Evolutionary conservation across 139 green algal genomes (phyloP).

Genomic region (Desmodesmus armatus): DNA sequence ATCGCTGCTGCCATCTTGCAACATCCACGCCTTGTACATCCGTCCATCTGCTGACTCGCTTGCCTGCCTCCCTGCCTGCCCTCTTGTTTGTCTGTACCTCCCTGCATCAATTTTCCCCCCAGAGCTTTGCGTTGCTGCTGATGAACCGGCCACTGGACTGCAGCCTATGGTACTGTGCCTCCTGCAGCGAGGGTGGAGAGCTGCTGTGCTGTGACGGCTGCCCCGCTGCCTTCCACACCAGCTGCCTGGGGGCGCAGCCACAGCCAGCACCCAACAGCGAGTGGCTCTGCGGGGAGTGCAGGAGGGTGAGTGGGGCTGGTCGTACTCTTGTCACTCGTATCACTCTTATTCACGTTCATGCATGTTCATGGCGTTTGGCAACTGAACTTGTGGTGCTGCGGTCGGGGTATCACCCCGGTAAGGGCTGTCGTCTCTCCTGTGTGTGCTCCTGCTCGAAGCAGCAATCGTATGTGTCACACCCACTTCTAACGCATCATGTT

Average conservation of each 20-base stretch:
- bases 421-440: neutral
- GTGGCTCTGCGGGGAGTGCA: conserved; percentile 36
- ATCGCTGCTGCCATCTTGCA: neutral
- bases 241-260: conserved; percentile 69
- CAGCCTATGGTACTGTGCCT: conserved; percentile 43
- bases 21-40: neutral
- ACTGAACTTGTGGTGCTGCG: too few relatives aligned
- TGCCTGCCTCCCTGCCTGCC: neutral
- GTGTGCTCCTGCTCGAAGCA: neutral
- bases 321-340: neutral
- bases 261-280: neutral
- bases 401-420: neutral
- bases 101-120: neutral
- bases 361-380: too few relatives aligned
- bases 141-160: conserved; percentile 18
- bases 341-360: too few relatives aligned
- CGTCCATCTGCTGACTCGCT: neutral
- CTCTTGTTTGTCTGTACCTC: neutral
- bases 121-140: conserved; percentile 43
- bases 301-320: neutral
- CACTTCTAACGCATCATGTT: neutral
- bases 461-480: neutral
- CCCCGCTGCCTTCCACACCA: conserved; percentile 89
- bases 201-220: conserved; percentile 94
- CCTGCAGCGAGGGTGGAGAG: conserved; percentile 35